phyloP scores from a whole-genome alignment of 2,329 filamentous ascomycete species.

The Nigrospora osmanthi region DNA sequence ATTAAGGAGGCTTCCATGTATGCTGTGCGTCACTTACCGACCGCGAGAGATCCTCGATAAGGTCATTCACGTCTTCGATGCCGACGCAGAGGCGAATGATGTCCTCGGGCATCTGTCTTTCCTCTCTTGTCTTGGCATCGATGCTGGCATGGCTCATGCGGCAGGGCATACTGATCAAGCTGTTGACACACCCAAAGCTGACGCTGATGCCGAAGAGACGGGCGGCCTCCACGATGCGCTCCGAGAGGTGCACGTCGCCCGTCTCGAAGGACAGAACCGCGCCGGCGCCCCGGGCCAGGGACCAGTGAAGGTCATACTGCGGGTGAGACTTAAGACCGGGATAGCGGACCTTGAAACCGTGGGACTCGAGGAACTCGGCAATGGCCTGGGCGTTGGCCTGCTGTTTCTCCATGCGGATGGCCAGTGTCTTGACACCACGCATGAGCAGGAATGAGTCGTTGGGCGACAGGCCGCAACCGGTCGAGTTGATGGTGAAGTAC shows the following conservation, averaged over 20 bases:
- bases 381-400: slow-evolving; percentile 87
- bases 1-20: not conserved
- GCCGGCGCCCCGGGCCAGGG: slow-evolving; percentile 87
- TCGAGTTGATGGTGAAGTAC: slow-evolving; percentile 95
- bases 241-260: slow-evolving; percentile 72
- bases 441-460: slow-evolving; percentile 96
- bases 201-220: slow-evolving; percentile 92
- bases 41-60: slow-evolving; percentile 86
- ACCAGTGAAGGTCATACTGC: slow-evolving; percentile 93
- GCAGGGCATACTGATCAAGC: slow-evolving; percentile 97
- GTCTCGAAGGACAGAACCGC: slow-evolving; percentile 96
- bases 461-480: slow-evolving; percentile 86
- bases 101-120: slow-evolving; percentile 91
- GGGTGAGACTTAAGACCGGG: slow-evolving; percentile 91
- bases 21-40: slow-evolving; percentile 57
- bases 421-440: slow-evolving; percentile 91
- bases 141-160: slow-evolving; percentile 99
- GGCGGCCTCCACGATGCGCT: slow-evolving; percentile 90
- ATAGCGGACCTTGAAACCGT: slow-evolving; percentile 92
- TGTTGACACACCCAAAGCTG: slow-evolving; percentile 97
- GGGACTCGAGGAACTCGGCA: slow-evolving; percentile 81
- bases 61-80: slow-evolving; percentile 85
- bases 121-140: slow-evolving; percentile 83
- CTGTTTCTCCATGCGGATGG: slow-evolving; percentile 98
- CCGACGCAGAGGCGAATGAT: slow-evolving; percentile 93